Evolutionary conservation across 2,329 filamentous ascomycete genomes (phyloP).

Genomic region (Talaromyces sp.): DNA sequence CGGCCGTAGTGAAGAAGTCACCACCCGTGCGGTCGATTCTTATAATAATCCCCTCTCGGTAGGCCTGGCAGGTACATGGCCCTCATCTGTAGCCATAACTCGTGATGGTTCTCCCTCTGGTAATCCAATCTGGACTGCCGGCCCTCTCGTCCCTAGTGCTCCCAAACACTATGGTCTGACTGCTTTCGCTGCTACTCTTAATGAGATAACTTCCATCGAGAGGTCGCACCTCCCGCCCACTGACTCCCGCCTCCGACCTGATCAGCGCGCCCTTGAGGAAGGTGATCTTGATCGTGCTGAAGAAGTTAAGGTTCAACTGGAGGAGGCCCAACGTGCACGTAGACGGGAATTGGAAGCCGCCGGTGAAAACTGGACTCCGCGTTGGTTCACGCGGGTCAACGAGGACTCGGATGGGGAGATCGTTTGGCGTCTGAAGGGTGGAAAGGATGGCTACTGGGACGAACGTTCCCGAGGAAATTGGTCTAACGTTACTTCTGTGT

Average conservation of each 20-base stretch:
- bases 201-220: conserved; percentile 84
- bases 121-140: conserved; percentile 76
- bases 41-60: conserved; percentile 68
- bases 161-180: conserved; percentile 85
- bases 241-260: conserved; percentile 80
- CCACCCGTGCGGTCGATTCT: conserved; percentile 70
- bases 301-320: conserved; percentile 76
- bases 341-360: conserved; percentile 74
- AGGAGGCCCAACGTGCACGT: conserved; percentile 79
- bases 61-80: conserved; percentile 83
- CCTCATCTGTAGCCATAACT: conserved; percentile 67
- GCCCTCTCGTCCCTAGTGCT: conserved; percentile 76
- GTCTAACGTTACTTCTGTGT: conserved; percentile 60
- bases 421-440: conserved; percentile 71
- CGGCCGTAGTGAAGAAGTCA: conserved; percentile 86
- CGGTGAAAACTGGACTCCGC: conserved; percentile 72
- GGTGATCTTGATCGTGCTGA: conserved; percentile 84
- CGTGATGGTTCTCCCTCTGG: conserved; percentile 64
- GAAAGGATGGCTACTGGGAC: conserved; percentile 94
- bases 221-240: conserved; percentile 73
- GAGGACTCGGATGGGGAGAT: conserved; percentile 48
- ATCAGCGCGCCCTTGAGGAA: conserved; percentile 82
- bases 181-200: conserved; percentile 79
- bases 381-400: conserved; percentile 78
- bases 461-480: conserved; percentile 71